Evolutionary conservation across 495 filamentous ascomycete species (phyloP), one percentile per base, ranked within the genome.

Genomic region (Friedmanniomyces simplex): DNA sequence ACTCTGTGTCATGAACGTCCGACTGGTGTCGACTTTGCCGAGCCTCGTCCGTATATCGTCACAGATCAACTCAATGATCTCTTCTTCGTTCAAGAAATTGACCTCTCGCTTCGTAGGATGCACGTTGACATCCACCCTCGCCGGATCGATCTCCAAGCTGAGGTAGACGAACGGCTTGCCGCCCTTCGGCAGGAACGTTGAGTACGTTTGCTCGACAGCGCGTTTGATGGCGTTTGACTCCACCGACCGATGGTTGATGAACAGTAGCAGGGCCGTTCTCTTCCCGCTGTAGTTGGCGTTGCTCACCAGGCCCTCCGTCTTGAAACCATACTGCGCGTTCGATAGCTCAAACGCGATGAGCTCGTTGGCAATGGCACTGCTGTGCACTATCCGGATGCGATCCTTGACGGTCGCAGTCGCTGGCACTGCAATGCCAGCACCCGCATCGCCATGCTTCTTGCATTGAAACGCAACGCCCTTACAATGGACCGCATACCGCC

Each of bases 61-160:
- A 72, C 89, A 95, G 28, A 99, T 84, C 47, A 78, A 80, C 64
- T 95, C 89, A 58, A 95, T 86, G 53, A 97, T 95, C 62, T 97
- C 93, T 63, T 97, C 94, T 67, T 99, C 94, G 60, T 97, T 95
- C 3, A 99, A 77, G 67, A 99, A 97, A 67, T 97, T 95, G 28
- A 99, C 94, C 69, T 99, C 94, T 50, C 91, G 80, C 68, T 99
- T 99, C 1, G 94, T 97, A 4, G 94, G 94, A 68, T 99, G 94
- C 0, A 99, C 84, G 65, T 99, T 99, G 65, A 99, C 94, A 69
- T 99, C 94, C 2, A 99, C 89, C 14, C 91, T 81, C 39, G 87
- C 81, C 10, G 94, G 93, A 58, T 97, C 91, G 59, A 99, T 91
- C 55, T 96, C 88, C 1, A 99, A 76, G 63, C 87, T 93, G 28